Percentiles rank a stretch among this genome's conserved stretches.
phyloP scores from a whole-genome alignment of 2,329 filamentous ascomycete species.

The Ustulina deusta region DNA sequence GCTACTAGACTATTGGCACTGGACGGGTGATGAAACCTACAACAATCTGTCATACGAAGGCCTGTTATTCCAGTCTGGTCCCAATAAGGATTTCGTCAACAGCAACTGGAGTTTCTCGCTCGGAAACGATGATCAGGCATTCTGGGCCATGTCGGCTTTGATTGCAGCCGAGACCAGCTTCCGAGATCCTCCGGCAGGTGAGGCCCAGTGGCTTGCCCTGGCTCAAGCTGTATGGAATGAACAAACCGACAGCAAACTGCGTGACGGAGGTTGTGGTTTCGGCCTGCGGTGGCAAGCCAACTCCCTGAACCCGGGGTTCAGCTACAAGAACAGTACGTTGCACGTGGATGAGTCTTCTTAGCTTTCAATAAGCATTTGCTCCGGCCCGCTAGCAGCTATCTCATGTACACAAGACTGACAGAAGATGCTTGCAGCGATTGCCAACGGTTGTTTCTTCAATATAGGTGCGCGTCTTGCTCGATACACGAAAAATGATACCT shows the following conservation, averaged over 20 bases:
- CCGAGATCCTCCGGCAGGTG: slow-evolving; percentile 61
- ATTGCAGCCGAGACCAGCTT: slow-evolving; percentile 72
- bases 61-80: slow-evolving; percentile 60
- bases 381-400: neutral
- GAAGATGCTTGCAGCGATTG: slow-evolving; percentile 52
- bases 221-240: slow-evolving; percentile 74
- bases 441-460: slow-evolving; percentile 63
- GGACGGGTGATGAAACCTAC: slow-evolving; percentile 64
- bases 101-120: slow-evolving; percentile 54
- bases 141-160: slow-evolving; percentile 74
- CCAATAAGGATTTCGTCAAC: slow-evolving; percentile 60
- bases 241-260: slow-evolving; percentile 65
- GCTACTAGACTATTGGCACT: slow-evolving; percentile 67
- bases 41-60: slow-evolving; percentile 60
- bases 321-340: slow-evolving; percentile 58
- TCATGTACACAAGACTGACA: slow-evolving; percentile 15
- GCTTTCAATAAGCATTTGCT: neutral
- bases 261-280: slow-evolving; percentile 69
- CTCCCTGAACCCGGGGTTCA: slow-evolving; percentile 65
- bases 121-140: slow-evolving; percentile 70
- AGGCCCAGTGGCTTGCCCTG: slow-evolving; percentile 72
- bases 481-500: slow-evolving; percentile 73
- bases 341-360: neutral
- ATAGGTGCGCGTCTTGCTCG: slow-evolving; percentile 69
- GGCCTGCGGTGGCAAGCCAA: slow-evolving; percentile 77